Base-by-base conservation (phyloP, 345 rosid genomes). In the Theobroma cacao region DNA sequence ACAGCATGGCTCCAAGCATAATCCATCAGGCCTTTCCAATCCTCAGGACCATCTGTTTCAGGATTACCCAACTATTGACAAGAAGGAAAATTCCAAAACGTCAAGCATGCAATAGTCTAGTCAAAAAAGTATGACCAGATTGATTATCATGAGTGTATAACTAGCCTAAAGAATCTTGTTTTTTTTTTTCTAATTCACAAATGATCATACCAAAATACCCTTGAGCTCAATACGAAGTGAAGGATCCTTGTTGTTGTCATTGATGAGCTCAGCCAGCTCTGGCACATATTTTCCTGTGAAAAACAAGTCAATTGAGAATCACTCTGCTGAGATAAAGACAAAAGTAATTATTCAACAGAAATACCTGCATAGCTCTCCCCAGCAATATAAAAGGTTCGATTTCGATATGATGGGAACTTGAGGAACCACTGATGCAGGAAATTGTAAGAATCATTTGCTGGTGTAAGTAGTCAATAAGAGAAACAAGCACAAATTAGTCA, bases 311-410 rank as follows among this genome's bases (percentile, higher is more conserved):
- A 13, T 72, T 66, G 41, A 31, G n/a, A 61, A 60, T 55, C 14
- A 56, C 10, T 55, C 31, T 53, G 26, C 11, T 30, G 31, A 38
- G 41, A 55, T 31, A 24, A 83, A 75, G 62, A 52, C 59, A 11
- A 69, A 75, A 22, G 34, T 22, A 7, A 5, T 75, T 33, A 41
- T 33, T 28, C 34, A 38, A 17, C 13, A 50, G 13, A 60, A 75
- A 33, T 73, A 95, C 98, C 98, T 77, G 98, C 95, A 78, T 95
- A 95, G 87, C 98, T 92, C 85, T 95, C 98, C 60, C 98, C 98
- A 7, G 98, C 98, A 72, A 95, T 90, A 74, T 93, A 93, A 79
- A 95, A 92, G 1, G 80, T 58, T 60, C 88, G 81, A 0, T 63
- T 75, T 80, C 78, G 87, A 75, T 90, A 93, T 2, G 86, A 77